These are phyloP conservation scores for Xanthoconium separans DNA, from an alignment of 1,284 basidiomycete species.

Conservation along the genomic window DNA sequence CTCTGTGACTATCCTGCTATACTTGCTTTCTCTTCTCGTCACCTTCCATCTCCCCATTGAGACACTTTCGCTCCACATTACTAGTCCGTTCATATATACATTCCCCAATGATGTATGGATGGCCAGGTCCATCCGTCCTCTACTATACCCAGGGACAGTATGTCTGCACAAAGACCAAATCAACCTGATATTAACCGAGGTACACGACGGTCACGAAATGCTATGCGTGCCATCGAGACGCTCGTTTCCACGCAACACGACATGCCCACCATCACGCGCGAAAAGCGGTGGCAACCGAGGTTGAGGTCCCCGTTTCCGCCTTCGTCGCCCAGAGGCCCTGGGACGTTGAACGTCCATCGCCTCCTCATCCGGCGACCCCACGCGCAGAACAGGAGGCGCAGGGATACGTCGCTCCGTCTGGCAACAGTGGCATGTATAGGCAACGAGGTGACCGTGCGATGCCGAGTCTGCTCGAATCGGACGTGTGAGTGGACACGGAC, in stretches of 20 bases:
- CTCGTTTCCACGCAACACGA: conserved; percentile 60
- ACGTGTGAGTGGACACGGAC: conserved; percentile 4
- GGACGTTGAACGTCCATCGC: neutral
- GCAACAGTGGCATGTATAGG: conserved; percentile 59
- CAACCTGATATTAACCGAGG: neutral
- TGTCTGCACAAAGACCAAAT: neutral
- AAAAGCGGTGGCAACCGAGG: conserved; percentile 53
- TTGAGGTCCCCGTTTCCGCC: conserved; percentile 14
- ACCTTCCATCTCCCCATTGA: neutral
- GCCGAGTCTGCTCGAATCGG: conserved; percentile 40
- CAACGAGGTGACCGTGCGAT: conserved; percentile 51
- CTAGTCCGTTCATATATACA: neutral
- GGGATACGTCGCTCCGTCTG: conserved; percentile 55
- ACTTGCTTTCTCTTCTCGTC: neutral
- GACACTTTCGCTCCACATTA: neutral
- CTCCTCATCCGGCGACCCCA: neutral
- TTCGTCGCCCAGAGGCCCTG: conserved; percentile 2
- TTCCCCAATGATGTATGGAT: neutral
- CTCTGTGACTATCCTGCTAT: neutral
- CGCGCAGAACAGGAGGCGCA: conserved; percentile 47
- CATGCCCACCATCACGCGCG: conserved; percentile 57
- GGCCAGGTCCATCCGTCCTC: conserved; percentile 1
- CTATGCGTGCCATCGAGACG: conserved; percentile 21
- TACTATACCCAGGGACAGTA: neutral
- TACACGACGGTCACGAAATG: neutral